Evolutionary conservation across 768 basidiomycete genomes (phyloP).

Genomic region (Russula brevipes): DNA sequence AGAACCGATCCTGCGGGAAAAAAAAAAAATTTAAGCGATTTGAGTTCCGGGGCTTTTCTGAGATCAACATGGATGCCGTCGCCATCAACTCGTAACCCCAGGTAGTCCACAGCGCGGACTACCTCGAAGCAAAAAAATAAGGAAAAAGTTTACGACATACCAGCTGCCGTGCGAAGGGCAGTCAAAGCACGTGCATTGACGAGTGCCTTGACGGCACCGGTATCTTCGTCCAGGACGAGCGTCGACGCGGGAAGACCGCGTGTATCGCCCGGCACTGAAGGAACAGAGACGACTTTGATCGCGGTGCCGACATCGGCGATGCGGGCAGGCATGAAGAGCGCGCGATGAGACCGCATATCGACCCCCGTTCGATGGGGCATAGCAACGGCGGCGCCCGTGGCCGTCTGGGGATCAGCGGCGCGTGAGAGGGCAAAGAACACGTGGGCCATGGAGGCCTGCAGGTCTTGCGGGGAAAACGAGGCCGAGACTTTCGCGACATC

Average conservation of each 20-base stretch:
- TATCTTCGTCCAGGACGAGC: slow-evolving; percentile 64
- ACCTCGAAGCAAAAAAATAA: background rate
- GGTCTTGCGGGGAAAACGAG: slow-evolving; percentile 43
- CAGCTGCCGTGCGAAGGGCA: slow-evolving; percentile 77
- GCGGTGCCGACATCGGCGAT: slow-evolving; percentile 49
- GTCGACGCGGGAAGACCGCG: slow-evolving; percentile 73
- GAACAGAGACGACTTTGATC: slow-evolving; percentile 80
- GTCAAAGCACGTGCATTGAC: slow-evolving; percentile 77
- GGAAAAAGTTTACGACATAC: slow-evolving; percentile 38
- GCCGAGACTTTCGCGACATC: slow-evolving; percentile 52
- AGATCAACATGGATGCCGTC: too few species aligned
- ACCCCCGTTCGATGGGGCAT: slow-evolving; percentile 58
- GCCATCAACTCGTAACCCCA: too few species aligned
- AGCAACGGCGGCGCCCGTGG: background rate
- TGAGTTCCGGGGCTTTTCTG: too few species aligned
- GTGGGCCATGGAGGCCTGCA: slow-evolving; percentile 22
- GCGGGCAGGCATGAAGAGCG: slow-evolving; percentile 82
- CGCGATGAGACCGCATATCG: slow-evolving; percentile 48
- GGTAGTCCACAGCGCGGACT: background rate
- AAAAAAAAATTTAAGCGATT: background rate
- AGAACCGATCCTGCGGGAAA: slow-evolving; percentile 56
- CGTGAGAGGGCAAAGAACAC: slow-evolving; percentile 21
- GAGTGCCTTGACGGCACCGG: slow-evolving; percentile 65
- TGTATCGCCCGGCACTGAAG: slow-evolving; percentile 38
- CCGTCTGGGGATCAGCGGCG: background rate